These are phyloP conservation scores for Acanthamoeba polyphaga DNA, from an alignment of 208 protist genomes.

Conservation along the genomic window DNA sequence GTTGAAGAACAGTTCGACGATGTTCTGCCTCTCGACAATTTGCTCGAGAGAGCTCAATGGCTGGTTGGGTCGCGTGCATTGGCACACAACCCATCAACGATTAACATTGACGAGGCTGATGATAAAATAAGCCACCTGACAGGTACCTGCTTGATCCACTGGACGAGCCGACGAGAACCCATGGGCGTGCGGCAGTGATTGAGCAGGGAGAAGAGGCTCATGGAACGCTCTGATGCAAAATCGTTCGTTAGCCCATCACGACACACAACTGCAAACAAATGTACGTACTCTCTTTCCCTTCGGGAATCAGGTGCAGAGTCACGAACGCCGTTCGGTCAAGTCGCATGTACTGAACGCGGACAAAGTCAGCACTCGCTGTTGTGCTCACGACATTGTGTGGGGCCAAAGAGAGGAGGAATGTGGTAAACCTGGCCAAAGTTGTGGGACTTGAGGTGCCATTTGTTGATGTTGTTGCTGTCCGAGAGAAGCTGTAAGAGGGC, in stretches of 20 bases:
- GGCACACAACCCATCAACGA: neutral
- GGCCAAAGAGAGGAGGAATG: neutral
- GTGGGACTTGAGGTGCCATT: conserved; percentile 78
- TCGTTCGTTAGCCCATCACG: neutral
- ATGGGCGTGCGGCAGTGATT: conserved; percentile 97
- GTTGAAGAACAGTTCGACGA: conserved; percentile 95
- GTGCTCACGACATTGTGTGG: no score
- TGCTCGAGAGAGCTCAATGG: conserved; percentile 94
- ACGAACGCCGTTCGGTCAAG: conserved; percentile 95
- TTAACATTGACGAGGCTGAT: no score
- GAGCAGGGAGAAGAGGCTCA: conserved; percentile 94
- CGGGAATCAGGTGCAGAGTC: conserved; percentile 94
- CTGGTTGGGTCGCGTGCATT: conserved; percentile 12
- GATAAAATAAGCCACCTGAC: no score
- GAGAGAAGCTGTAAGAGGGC: neutral
- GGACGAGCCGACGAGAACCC: conserved; percentile 95
- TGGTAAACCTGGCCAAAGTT: conserved; percentile 76
- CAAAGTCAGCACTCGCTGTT: neutral
- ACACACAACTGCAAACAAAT: no score
- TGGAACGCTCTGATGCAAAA: neutral
- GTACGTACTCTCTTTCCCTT: conserved; percentile 53
- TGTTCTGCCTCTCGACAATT: conserved; percentile 94
- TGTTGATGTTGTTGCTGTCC: conserved; percentile 76
- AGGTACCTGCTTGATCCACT: conserved; percentile 97
- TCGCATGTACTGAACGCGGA: conserved; percentile 91